A percentile compares a stretch with the other conserved stretches of the same genome.
These are phyloP conservation scores for Candida nanaspora DNA, from an alignment of 805 yeast species.

Conservation along the genomic window DNA sequence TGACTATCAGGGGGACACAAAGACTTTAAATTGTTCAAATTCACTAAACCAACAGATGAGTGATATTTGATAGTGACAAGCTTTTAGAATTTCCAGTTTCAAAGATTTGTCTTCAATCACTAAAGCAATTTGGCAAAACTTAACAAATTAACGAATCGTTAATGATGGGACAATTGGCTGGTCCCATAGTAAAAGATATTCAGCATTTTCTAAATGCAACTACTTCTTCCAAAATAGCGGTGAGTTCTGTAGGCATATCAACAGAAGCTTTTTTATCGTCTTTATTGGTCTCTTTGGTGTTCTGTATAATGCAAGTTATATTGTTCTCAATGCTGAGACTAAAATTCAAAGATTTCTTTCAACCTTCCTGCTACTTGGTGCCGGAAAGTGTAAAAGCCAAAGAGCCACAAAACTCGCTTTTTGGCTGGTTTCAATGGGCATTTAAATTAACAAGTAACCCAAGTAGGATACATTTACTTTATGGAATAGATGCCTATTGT, in stretches of 20 bases:
- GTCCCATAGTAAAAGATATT: background rate
- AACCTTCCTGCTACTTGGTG: slow-evolving; percentile 42
- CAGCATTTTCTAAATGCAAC: slow-evolving; percentile 1
- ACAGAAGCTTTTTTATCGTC: slow-evolving; percentile 50
- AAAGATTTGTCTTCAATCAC: too few species aligned
- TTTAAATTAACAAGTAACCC: slow-evolving; percentile 20
- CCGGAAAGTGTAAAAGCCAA: slow-evolving; percentile 32
- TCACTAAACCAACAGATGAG: too few species aligned
- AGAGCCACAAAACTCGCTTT: slow-evolving; percentile 33
- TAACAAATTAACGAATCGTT: too few species aligned
- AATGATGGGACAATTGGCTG: too few species aligned
- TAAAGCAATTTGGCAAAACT: too few species aligned
- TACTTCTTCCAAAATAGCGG: slow-evolving; percentile 15
- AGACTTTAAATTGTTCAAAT: too few species aligned
- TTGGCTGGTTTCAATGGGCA: slow-evolving; percentile 50
- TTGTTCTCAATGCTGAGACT: slow-evolving; percentile 32
- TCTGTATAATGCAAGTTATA: slow-evolving; percentile 46
- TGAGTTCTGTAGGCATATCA: slow-evolving; percentile 42
- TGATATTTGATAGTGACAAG: too few species aligned
- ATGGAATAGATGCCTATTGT: slow-evolving; percentile 71
- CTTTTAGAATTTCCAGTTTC: too few species aligned
- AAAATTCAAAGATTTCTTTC: slow-evolving; percentile 38
- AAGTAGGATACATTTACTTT: slow-evolving; percentile 26
- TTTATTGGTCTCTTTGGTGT: slow-evolving; percentile 42
- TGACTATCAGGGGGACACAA: too few species aligned